Evolutionary conservation across 495 filamentous ascomycete species (phyloP), one percentile per base, ranked within the genome.

Genomic region (Niebla homalea): DNA sequence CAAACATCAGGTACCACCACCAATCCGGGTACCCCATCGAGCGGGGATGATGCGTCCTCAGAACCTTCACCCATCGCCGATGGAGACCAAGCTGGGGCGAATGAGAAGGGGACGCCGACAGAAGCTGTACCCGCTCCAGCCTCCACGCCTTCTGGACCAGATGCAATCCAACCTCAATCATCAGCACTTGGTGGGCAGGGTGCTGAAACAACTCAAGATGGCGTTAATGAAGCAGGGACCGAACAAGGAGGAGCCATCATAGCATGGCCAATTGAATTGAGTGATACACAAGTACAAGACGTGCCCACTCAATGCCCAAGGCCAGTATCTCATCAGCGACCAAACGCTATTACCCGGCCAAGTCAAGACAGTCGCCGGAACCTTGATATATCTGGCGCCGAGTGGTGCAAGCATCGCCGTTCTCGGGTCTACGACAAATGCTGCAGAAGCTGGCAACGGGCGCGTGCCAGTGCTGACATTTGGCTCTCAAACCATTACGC

Each of bases 261-360:
- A n/a, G n/a, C n/a, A n/a, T n/a, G n/a, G n/a, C n/a, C n/a, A n/a
- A n/a, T n/a, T n/a, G n/a, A n/a, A n/a, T n/a, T n/a, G n/a, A n/a
- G n/a, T n/a, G n/a, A n/a, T n/a, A n/a, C n/a, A n/a, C n/a, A n/a
- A n/a, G n/a, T n/a, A n/a, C n/a, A n/a, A n/a, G n/a, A n/a, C n/a
- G n/a, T n/a, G n/a, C 23, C 40, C 45, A 44, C 46, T 35, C 10
- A 49, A 58, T 29, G 14, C 55, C 1, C 44, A 43, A 29, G 25
- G 37, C 37, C 40, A 51, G 16, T 60, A 43, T 38, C 11, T 58
- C 29, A 18, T 58, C 11, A 52, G 48, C 7, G 15, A 20, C 21
- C 57, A 60, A 36, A 58, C 56, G 1, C 48, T 60, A 14, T 21
- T 39, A n/a, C 48, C 51, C 2, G 44, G 44, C 11, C 36, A 25